These are phyloP conservation scores for Cyberlindnera japonica DNA, from an alignment of 805 yeast genomes.

Conservation along the genomic window DNA sequence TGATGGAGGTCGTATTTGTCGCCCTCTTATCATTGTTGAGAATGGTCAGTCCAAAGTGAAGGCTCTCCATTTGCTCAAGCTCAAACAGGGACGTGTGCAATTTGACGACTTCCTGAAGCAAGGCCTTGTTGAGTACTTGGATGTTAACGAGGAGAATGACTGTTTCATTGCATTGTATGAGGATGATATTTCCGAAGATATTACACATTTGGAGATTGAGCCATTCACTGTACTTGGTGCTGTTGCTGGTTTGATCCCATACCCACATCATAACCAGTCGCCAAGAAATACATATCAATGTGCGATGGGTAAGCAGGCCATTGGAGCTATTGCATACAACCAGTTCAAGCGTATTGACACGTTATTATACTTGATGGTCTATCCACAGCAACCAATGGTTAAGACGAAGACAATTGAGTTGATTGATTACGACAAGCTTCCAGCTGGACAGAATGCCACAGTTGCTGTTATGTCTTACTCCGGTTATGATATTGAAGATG, in stretches of 20 bases:
- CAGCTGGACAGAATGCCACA: slow-evolving; percentile 98
- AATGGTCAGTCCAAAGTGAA: slow-evolving; percentile 66
- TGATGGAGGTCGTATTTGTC: slow-evolving; percentile 97
- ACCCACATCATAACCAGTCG: slow-evolving; percentile 89
- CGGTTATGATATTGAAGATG: slow-evolving; percentile 99
- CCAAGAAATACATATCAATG: slow-evolving; percentile 92
- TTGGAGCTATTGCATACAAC: slow-evolving; percentile 97
- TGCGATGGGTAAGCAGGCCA: slow-evolving; percentile 99
- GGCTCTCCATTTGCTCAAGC: slow-evolving; percentile 60
- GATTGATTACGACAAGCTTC: slow-evolving; percentile 91
- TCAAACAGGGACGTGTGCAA: slow-evolving; percentile 68
- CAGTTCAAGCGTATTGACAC: slow-evolving; percentile 96
- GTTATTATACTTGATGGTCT: slow-evolving; percentile 89
- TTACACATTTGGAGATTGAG: slow-evolving; percentile 93
- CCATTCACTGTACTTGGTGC: slow-evolving; percentile 92
- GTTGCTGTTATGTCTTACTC: slow-evolving; percentile 99
- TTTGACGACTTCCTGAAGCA: slow-evolving; percentile 85
- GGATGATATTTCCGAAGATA: slow-evolving; percentile 46
- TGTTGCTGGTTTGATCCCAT: slow-evolving; percentile 88
- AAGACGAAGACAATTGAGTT: slow-evolving; percentile 95
- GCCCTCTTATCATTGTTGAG: slow-evolving; percentile 88
- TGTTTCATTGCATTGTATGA: slow-evolving; percentile 90
- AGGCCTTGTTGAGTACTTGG: slow-evolving; percentile 92
- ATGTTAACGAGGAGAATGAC: slow-evolving; percentile 97
- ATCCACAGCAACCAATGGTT: slow-evolving; percentile 99